Evolutionary conservation across 1,284 basidiomycete species (phyloP).

Genomic region (Leccinum fallax): DNA sequence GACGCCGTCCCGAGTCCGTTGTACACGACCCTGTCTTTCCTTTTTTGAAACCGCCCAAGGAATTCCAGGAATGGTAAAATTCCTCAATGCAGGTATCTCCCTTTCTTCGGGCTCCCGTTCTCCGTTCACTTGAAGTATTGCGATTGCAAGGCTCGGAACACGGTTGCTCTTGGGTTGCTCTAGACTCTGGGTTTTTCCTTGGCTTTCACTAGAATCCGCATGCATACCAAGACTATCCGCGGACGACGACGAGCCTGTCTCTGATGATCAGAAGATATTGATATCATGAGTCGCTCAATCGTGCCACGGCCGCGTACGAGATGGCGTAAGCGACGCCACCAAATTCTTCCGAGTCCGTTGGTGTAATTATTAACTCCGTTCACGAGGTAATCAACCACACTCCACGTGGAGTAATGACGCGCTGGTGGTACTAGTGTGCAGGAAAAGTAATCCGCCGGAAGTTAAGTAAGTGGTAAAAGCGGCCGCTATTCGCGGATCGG

Average conservation of each 20-base stretch:
- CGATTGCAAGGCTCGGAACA: slow-evolving; percentile 8
- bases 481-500: slow-evolving; percentile 20
- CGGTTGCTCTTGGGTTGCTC: slow-evolving; percentile 1
- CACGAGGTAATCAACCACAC: slow-evolving; percentile 5
- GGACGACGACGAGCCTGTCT: slow-evolving; percentile 3
- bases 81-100: background rate
- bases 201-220: slow-evolving; percentile 4
- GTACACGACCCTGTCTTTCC: slow-evolving; percentile 9
- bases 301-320: background rate
- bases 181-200: slow-evolving; percentile 15
- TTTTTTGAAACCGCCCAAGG: slow-evolving; percentile 3
- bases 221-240: slow-evolving; percentile 9
- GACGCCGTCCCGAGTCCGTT: background rate
- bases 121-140: slow-evolving; percentile 3
- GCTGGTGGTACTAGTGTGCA: background rate
- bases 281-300: background rate
- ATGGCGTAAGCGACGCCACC: background rate
- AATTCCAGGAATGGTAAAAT: background rate
- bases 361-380: slow-evolving; percentile 8
- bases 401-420: background rate
- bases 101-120: background rate
- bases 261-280: background rate
- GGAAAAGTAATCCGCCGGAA: background rate
- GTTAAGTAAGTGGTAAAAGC: slow-evolving; percentile 1
- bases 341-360: slow-evolving; percentile 1